These are phyloP conservation scores for Arthroderma uncinatum DNA, from an alignment of 2,329 filamentous ascomycete species.

Conservation along the genomic window DNA sequence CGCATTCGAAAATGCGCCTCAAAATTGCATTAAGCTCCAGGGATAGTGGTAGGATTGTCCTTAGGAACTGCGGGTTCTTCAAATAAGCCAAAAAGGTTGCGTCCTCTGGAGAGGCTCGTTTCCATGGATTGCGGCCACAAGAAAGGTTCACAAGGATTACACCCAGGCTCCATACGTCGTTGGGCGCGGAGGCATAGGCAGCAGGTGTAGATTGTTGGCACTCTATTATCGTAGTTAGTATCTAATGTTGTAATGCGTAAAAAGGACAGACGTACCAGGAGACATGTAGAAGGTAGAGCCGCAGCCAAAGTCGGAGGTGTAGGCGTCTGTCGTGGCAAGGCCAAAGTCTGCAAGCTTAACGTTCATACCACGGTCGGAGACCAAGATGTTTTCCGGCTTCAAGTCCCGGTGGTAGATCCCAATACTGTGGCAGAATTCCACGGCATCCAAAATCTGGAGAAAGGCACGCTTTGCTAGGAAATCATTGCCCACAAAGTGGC, in stretches of 20 bases:
- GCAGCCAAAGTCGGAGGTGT: conserved; percentile 91
- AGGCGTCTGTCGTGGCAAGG: conserved; percentile 70
- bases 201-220: conserved; percentile 66
- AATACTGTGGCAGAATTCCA: conserved; percentile 83
- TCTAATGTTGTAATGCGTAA: neutral
- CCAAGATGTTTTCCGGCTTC: conserved; percentile 96
- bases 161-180: conserved; percentile 96
- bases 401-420: conserved; percentile 96
- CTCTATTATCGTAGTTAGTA: conserved; percentile 47
- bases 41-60: conserved; percentile 84
- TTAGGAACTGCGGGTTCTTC: conserved; percentile 74
- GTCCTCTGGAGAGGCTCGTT: conserved; percentile 85
- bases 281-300: conserved; percentile 99
- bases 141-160: conserved; percentile 96
- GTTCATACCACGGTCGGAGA: conserved; percentile 75
- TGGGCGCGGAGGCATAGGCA: conserved; percentile 81
- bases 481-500: conserved; percentile 89
- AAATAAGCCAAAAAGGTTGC: conserved; percentile 88
- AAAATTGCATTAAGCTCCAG: conserved; percentile 82
- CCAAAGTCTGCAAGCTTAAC: conserved; percentile 97
- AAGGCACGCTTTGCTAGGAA: conserved; percentile 75
- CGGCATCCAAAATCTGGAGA: conserved; percentile 90
- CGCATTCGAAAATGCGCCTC: conserved; percentile 73
- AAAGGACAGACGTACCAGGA: conserved; percentile 58
- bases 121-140: conserved; percentile 98